These are phyloP conservation scores for Cytospora piceicola DNA, from an alignment of 2,329 filamentous ascomycete species.

Conservation along the genomic window DNA sequence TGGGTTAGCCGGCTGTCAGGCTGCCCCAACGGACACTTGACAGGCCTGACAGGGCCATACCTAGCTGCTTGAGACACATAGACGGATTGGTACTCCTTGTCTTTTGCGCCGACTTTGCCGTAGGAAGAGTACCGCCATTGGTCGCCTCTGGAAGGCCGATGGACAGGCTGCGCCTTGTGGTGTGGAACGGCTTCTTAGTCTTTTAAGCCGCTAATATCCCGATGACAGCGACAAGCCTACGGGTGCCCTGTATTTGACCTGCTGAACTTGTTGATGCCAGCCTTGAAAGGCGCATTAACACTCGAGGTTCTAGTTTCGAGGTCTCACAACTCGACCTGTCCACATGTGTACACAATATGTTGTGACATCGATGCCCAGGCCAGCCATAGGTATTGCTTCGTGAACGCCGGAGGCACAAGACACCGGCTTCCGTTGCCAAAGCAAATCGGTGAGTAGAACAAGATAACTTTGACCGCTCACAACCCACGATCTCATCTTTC, in stretches of 20 bases:
- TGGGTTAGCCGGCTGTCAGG: conserved; percentile 3
- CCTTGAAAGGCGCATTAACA: not conserved
- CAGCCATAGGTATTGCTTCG: not conserved
- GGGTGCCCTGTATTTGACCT: not conserved
- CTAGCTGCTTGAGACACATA: not conserved
- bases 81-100: conserved; percentile 23
- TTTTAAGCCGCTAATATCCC: conserved; percentile 21
- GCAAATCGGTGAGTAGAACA: not conserved
- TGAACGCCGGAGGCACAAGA: conserved; percentile 3
- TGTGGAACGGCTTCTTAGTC: conserved; percentile 10
- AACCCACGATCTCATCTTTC: not conserved
- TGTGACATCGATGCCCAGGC: not conserved
- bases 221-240: not conserved
- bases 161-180: conserved; percentile 17
- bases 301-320: not conserved
- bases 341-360: not conserved
- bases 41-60: not conserved
- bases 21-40: not conserved
- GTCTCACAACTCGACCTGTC: not conserved
- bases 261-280: not conserved
- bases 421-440: conserved; percentile 14
- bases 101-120: conserved; percentile 9
- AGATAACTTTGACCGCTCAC: not conserved
- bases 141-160: conserved; percentile 4
- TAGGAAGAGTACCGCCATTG: conserved; percentile 15